Evolutionary conservation across 768 basidiomycete species (phyloP).

Genomic region (Mycena amicta): DNA sequence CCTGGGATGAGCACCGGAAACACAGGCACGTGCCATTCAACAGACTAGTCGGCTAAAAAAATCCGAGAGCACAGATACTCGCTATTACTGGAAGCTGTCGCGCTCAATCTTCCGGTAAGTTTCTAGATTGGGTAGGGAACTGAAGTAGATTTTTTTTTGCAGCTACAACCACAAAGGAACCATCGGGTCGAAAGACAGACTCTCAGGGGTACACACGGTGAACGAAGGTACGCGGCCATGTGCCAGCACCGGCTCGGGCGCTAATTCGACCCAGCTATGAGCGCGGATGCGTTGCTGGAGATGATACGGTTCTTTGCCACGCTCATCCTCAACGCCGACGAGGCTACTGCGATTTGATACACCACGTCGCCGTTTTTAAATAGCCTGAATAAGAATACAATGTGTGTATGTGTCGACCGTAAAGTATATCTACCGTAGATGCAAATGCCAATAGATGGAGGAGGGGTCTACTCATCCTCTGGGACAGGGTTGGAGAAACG

Average conservation of each 20-base stretch:
- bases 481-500: constrained; percentile 19
- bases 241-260: neutral
- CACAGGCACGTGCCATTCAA: constrained; percentile 41
- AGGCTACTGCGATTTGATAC: constrained; percentile 23
- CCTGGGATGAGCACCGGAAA: constrained; percentile 65
- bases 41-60: neutral
- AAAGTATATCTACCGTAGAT: neutral
- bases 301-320: constrained; percentile 46
- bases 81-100: constrained; percentile 60
- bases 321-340: constrained; percentile 48
- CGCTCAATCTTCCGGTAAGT: constrained; percentile 69
- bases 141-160: no score
- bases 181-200: constrained; percentile 11
- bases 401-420: neutral
- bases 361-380: neutral
- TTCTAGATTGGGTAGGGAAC: no score
- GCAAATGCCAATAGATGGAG: constrained; percentile 16
- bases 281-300: constrained; percentile 39
- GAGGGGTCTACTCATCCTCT: constrained; percentile 9
- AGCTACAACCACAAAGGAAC: constrained; percentile 24
- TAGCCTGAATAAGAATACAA: constrained; percentile 11
- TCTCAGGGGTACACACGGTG: constrained; percentile 48
- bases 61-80: constrained; percentile 50
- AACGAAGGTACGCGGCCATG: constrained; percentile 46
- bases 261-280: constrained; percentile 25